phyloP scores from a whole-genome alignment of 495 filamentous ascomycete species.

The Tricharina praecox region DNA sequence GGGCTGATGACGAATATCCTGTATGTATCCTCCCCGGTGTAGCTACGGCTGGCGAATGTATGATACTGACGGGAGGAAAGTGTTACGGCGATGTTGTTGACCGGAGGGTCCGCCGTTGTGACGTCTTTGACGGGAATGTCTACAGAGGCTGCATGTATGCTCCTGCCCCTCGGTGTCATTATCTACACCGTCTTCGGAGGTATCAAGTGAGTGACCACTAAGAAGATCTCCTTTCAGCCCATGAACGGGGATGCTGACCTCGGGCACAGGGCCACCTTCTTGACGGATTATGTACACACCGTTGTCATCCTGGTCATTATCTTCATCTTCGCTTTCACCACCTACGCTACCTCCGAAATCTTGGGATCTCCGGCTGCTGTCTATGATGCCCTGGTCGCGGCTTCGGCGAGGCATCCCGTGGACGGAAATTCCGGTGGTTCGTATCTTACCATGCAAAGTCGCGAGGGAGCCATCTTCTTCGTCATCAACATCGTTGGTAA shows the following conservation, averaged over 20 bases:
- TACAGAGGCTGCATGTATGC: slow-evolving; percentile 76
- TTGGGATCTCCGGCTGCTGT: slow-evolving; percentile 67
- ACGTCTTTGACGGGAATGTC: slow-evolving; percentile 70
- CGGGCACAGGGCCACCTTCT: slow-evolving; percentile 31
- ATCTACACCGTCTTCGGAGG: slow-evolving; percentile 63
- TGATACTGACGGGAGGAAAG: slow-evolving; percentile 4
- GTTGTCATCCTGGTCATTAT: slow-evolving; percentile 78
- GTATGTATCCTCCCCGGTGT: slow-evolving; percentile 9
- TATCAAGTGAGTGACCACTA: slow-evolving; percentile 56
- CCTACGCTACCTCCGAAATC: slow-evolving; percentile 58
- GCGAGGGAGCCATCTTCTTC: slow-evolving; percentile 85
- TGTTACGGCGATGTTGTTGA: slow-evolving; percentile 81
- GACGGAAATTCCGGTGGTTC: slow-evolving; percentile 69
- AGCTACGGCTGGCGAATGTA: too few species aligned
- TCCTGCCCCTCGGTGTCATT: slow-evolving; percentile 73
- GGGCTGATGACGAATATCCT: slow-evolving; percentile 72
- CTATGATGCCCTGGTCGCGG: slow-evolving; percentile 61
- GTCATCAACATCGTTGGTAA: slow-evolving; percentile 85
- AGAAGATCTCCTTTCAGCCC: slow-evolving; percentile 1
- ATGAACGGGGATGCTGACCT: not conserved
- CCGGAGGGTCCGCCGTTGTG: slow-evolving; percentile 77
- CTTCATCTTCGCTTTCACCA: slow-evolving; percentile 75
- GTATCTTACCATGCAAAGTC: slow-evolving; percentile 79
- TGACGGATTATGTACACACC: slow-evolving; percentile 74
- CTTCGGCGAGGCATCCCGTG: slow-evolving; percentile 56